These are phyloP conservation scores for Penicillium decumbens DNA, from an alignment of 2,329 filamentous ascomycete genomes.

Conservation along the genomic window DNA sequence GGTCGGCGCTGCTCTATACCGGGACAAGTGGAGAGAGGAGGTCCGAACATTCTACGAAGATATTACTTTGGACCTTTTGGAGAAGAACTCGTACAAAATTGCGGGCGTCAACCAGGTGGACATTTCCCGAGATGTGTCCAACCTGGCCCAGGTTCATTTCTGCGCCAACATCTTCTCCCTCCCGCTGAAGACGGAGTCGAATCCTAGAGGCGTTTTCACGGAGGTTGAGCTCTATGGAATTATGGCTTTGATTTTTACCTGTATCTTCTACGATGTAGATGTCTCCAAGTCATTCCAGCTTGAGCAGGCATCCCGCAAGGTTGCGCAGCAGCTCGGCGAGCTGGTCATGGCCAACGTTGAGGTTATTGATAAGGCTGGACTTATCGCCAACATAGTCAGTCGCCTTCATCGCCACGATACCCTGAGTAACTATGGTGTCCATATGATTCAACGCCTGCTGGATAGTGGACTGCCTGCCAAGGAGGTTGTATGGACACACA, in stretches of 20 bases:
- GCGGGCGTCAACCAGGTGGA: constrained; percentile 46
- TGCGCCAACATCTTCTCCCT: constrained; percentile 52
- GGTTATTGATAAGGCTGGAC: constrained; percentile 40
- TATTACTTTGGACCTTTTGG: constrained; percentile 44
- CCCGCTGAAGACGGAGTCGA: constrained; percentile 51
- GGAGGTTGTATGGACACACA: constrained; percentile 54
- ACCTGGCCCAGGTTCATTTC: constrained; percentile 53
- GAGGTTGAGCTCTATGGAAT: constrained; percentile 53
- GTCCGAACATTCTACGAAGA: constrained; percentile 48
- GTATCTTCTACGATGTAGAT: constrained; percentile 54
- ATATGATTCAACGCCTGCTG: constrained; percentile 53
- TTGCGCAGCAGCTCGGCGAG: constrained; percentile 49
- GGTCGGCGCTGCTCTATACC: constrained; percentile 43
- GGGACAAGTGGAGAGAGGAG: constrained; percentile 44
- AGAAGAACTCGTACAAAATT: constrained; percentile 45
- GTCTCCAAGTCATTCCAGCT: constrained; percentile 51
- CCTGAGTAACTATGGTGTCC: constrained; percentile 51
- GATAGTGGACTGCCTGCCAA: constrained; percentile 45
- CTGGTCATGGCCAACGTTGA: constrained; percentile 49
- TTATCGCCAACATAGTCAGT: constrained; percentile 41
- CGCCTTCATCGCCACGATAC: constrained; percentile 39
- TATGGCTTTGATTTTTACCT: constrained; percentile 50
- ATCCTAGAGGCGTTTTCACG: constrained; percentile 50
- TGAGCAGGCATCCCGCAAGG: constrained; percentile 46
- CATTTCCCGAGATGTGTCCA: constrained; percentile 49